phyloP scores from a whole-genome alignment of 306 rosid species.

The Arachis hypogaea region DNA sequence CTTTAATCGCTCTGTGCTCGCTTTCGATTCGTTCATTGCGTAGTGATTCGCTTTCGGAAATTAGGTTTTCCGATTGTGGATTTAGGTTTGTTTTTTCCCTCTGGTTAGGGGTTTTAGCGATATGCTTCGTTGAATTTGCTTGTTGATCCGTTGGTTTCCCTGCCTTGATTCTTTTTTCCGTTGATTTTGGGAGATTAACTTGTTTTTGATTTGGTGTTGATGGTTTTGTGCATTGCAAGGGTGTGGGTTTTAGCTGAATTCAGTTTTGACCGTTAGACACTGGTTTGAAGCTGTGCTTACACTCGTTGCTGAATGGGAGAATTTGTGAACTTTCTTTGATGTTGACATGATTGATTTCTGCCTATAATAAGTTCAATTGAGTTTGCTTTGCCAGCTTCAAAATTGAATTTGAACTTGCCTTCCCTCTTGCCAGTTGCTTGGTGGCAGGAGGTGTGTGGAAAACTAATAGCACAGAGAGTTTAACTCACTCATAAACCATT shows the following conservation, averaged over 20 bases:
- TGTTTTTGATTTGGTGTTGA: constrained; percentile 36
- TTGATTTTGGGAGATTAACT: constrained; percentile 41
- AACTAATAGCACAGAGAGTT: constrained; percentile 1
- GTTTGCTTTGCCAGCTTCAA: constrained; percentile 18
- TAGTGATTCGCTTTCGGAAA: constrained; percentile 46
- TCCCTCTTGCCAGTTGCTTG: constrained; percentile 32
- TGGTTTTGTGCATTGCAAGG: constrained; percentile 41
- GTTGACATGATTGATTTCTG: constrained; percentile 9
- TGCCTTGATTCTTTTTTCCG: constrained; percentile 40
- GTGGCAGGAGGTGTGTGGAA: constrained; percentile 26
- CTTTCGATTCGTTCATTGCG: constrained; percentile 51
- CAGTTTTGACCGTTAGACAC: constrained; percentile 46
- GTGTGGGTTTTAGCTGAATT: constrained; percentile 42
- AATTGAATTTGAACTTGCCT: neutral
- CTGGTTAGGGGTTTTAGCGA: constrained; percentile 64
- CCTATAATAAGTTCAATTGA: constrained; percentile 39
- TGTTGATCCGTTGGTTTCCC: constrained; percentile 64
- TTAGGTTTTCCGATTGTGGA: constrained; percentile 54
- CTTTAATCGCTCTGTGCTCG: constrained; percentile 32
- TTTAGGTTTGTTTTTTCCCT: constrained; percentile 44
- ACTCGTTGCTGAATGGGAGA: constrained; percentile 31
- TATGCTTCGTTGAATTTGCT: constrained; percentile 49
- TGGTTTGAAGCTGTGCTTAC: constrained; percentile 36
- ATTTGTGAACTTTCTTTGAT: constrained; percentile 16
- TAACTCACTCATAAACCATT: constrained; percentile 14